Evolutionary conservation across 371 early-diverging fungal genomes (phyloP).

Genomic region (Haplosporangium sp.): DNA sequence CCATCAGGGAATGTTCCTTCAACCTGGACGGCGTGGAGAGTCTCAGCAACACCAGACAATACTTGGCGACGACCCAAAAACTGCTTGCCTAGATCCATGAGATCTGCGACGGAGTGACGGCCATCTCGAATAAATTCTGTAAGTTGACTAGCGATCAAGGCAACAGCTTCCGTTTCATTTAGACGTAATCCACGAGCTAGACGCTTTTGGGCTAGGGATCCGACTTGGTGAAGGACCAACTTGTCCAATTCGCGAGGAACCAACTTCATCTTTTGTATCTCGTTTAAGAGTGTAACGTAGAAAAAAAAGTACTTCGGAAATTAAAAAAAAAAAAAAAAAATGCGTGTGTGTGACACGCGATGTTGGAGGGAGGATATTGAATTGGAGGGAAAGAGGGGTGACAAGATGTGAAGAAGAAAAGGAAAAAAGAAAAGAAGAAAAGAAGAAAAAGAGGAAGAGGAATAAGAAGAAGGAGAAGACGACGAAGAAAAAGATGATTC

Average conservation of each 20-base stretch:
- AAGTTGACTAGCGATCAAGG: slow-evolving; percentile 86
- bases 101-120: slow-evolving; percentile 83
- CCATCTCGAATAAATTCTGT: slow-evolving; percentile 92
- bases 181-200: slow-evolving; percentile 88
- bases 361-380: not conserved
- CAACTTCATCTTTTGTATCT: slow-evolving; percentile 65
- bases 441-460: not conserved
- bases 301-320: no score
- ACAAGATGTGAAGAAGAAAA: not conserved
- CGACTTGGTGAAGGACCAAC: slow-evolving; percentile 85
- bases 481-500: not conserved
- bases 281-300: not conserved
- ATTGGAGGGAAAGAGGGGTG: not conserved
- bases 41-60: slow-evolving; percentile 73
- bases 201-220: slow-evolving; percentile 88
- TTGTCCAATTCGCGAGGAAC: slow-evolving; percentile 94
- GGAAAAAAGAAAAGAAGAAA: not conserved
- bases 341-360: not conserved
- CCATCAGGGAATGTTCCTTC: slow-evolving; percentile 94
- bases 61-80: slow-evolving; percentile 92
- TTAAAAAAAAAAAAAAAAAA: no score
- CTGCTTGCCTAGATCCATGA: slow-evolving; percentile 89
- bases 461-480: not conserved
- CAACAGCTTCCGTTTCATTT: slow-evolving; percentile 88
- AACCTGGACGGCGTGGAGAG: slow-evolving; percentile 85